These are phyloP conservation scores for Paratrimastix pyriformis DNA, from an alignment of 78 protist species.

Conservation along the genomic window DNA sequence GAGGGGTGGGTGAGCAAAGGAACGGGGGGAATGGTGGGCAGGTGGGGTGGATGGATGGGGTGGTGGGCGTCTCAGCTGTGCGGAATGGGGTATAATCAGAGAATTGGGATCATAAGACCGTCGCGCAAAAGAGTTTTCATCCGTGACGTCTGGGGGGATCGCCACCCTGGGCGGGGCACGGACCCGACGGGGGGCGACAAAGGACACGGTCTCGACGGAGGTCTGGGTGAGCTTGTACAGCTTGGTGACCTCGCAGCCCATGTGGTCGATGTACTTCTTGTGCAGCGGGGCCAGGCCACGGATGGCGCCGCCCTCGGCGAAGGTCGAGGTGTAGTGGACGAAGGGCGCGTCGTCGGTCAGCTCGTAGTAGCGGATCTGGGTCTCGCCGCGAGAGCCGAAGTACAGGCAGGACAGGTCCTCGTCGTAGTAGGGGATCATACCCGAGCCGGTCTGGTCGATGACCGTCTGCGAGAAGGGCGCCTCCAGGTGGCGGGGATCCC, in stretches of 20 bases:
- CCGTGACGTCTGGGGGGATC: too few relatives aligned
- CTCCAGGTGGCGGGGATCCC: background rate
- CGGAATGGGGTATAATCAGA: too few relatives aligned
- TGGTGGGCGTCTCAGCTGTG: too few relatives aligned
- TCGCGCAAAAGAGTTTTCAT: too few relatives aligned
- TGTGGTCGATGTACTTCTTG: background rate
- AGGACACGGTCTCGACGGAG: background rate
- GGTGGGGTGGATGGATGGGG: too few relatives aligned
- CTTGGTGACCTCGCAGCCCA: background rate
- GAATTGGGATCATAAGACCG: too few relatives aligned
- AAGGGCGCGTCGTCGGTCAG: background rate
- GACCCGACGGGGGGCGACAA: constrained; percentile 1
- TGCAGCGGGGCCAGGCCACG: constrained; percentile 5
- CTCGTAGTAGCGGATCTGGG: background rate
- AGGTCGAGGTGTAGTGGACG: constrained; percentile 4
- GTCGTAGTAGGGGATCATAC: constrained; percentile 2
- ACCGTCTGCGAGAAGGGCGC: background rate
- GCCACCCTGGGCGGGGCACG: too few relatives aligned
- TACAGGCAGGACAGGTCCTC: background rate
- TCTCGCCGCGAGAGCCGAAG: background rate
- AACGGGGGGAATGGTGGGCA: too few relatives aligned
- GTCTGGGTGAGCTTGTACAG: background rate
- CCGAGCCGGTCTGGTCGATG: background rate
- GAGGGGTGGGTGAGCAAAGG: too few relatives aligned
- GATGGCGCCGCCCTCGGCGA: background rate